phyloP scores from a whole-genome alignment of 345 rosid genomes.

The Bruguiera parviflora region DNA sequence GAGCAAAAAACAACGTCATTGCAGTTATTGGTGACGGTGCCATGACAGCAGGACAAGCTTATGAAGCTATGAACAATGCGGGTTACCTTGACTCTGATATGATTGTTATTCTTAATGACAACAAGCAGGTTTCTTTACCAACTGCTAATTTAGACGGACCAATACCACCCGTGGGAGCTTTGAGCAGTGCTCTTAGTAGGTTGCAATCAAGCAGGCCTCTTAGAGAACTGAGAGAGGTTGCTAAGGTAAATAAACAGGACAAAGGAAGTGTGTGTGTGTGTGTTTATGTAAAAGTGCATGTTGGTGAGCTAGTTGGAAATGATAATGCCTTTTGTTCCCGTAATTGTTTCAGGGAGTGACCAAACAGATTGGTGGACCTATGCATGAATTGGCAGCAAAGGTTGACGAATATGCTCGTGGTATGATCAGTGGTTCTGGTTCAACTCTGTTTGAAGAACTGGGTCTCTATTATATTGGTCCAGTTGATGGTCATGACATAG shows the following conservation, averaged over 20 bases:
- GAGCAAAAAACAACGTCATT: conserved; percentile 62
- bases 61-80: conserved; percentile 98
- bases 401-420: conserved; percentile 98
- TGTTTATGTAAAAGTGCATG: neutral
- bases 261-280: neutral
- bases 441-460: conserved; percentile 92
- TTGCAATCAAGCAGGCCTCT: conserved; percentile 93
- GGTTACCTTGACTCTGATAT: conserved; percentile 95
- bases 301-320: conserved; percentile 7
- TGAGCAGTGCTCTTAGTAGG: conserved; percentile 94
- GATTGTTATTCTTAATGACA: conserved; percentile 96
- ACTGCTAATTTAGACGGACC: conserved; percentile 96
- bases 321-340: conserved; percentile 9
- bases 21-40: conserved; percentile 97
- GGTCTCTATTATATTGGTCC: conserved; percentile 98
- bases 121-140: conserved; percentile 95
- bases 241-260: conserved; percentile 55
- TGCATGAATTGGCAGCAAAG: conserved; percentile 94
- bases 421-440: conserved; percentile 96
- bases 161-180: conserved; percentile 91
- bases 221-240: conserved; percentile 92
- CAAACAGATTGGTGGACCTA: conserved; percentile 82
- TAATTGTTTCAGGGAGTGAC: conserved; percentile 71
- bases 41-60: conserved; percentile 99
- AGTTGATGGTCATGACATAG: conserved; percentile 91